Base-by-base conservation (phyloP, 148 eudicot species). In the Talinum fruticosum region DNA sequence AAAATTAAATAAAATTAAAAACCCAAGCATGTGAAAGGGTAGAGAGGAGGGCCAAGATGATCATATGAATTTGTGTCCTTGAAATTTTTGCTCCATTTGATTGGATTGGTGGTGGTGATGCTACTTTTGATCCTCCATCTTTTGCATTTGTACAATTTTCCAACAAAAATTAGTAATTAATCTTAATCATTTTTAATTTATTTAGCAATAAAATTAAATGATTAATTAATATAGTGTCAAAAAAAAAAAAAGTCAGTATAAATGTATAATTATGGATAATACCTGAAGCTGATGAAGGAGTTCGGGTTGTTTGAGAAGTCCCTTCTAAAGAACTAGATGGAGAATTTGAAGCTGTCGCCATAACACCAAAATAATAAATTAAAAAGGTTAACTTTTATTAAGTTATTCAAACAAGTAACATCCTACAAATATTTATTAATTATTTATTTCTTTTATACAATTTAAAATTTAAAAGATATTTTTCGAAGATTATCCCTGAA, bases 281-380 rank as follows among this genome's bases (percentile, higher is more conserved):
- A 51, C 57, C 57, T 51, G 57, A 51, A 51, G 23, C 18, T 51
- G 57, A 51, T 65, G 82, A 3, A 14, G 81, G 12, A 2, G 47
- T n/a, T n/a, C n/a, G 24, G 8, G 81, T 47, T 51, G 57, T 4
- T 18, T 21, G 5, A 16, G 57, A 51, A n/a, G 19, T n/a, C 69
- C 68, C 73, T 26, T 74, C 57, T 28, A 81, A 81, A 5, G 74
- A 71, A 26, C 61, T 35, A 10, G 74, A 30, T 32, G 51, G 72
- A 69, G 84, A 44, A 54, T 1, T 15, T 51, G 26, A 32, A 1
- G 71, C 81, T 78, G 78, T 32, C n/a, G 73, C 32, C 13, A 24
- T 23, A 10, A 2, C 2, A 29, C 10, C 26, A 15, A 6, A 59
- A 16, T 16, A n/a, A 59, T 4, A 59, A 59, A 59, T 59, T n/a